A percentile compares a stretch with the other conserved stretches of the same genome.
These are phyloP conservation scores for Aspergillus taichungensis DNA, from an alignment of 495 filamentous ascomycete species.

Conservation along the genomic window DNA sequence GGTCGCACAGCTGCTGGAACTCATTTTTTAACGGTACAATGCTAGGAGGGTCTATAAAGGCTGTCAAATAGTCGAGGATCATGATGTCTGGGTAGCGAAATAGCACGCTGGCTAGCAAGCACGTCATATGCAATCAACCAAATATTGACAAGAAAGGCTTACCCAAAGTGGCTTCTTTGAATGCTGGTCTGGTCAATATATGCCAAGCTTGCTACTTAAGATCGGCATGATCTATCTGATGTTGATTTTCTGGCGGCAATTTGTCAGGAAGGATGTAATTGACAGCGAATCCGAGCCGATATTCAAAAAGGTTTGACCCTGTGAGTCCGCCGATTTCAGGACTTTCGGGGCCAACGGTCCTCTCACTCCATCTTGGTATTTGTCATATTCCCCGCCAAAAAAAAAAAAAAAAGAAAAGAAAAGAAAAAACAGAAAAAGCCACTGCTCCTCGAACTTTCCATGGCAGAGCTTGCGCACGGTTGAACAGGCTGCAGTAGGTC, in stretches of 20 bases:
- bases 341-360: conserved; percentile 65
- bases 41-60: conserved; percentile 72
- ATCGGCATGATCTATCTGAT: conserved; percentile 35
- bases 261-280: no score
- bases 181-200: conserved; percentile 62
- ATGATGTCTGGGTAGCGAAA: conserved; percentile 64
- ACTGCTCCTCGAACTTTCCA: conserved; percentile 47
- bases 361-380: conserved; percentile 57
- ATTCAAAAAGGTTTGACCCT: no score
- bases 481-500: conserved; percentile 48
- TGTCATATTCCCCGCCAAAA: conserved; percentile 64
- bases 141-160: conserved; percentile 56
- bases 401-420: no score
- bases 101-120: conserved; percentile 55
- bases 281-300: no score
- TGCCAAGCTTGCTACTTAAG: conserved; percentile 52
- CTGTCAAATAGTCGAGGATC: conserved; percentile 81
- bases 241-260: no score
- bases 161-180: conserved; percentile 49
- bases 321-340: no score
- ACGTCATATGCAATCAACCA: conserved; percentile 73
- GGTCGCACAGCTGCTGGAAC: conserved; percentile 30
- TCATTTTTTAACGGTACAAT: conserved; percentile 75
- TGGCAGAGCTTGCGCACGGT: conserved; percentile 53
- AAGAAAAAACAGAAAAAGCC: no score